Percentiles rank a stretch among this genome's conserved stretches.
Evolutionary conservation across 129 eudicot species (phyloP).

Genomic region (Chrysanthemum lavandulifolium): DNA sequence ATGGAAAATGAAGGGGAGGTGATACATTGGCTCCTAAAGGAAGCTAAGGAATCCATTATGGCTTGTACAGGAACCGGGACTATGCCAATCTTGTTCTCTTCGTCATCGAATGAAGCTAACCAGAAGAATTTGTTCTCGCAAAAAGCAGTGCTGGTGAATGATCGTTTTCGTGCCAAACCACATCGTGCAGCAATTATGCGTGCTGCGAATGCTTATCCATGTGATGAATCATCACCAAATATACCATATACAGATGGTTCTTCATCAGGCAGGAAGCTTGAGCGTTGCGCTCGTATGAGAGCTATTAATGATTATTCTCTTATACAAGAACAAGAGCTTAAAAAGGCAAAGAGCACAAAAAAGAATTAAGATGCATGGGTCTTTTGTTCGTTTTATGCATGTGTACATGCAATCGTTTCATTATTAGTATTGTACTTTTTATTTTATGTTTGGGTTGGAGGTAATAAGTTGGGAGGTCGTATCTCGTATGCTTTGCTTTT

Average conservation of each 20-base stretch:
- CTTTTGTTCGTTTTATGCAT: no score
- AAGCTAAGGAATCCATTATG: not conserved
- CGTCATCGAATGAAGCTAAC: not conserved
- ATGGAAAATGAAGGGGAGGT: not conserved
- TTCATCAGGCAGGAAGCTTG: not conserved
- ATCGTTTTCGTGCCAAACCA: not conserved
- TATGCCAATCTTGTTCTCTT: not conserved
- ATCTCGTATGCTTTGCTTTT: no score
- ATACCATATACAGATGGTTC: not conserved
- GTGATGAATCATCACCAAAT: not conserved
- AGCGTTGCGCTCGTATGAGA: no score
- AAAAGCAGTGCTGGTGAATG: no score
- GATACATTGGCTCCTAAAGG: slow-evolving; percentile 2
- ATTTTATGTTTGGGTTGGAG: no score
- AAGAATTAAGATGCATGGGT: not conserved
- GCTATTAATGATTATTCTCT: no score
- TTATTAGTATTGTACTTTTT: no score
- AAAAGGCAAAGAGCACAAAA: not conserved
- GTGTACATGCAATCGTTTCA: no score
- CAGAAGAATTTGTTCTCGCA: not conserved
- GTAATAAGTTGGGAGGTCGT: no score
- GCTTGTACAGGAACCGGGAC: not conserved
- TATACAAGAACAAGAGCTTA: no score
- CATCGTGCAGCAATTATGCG: not conserved
- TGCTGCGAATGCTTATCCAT: not conserved